Evolutionary conservation across 495 filamentous ascomycete genomes (phyloP).

Genomic region (Lasiosphaeria miniovina): DNA sequence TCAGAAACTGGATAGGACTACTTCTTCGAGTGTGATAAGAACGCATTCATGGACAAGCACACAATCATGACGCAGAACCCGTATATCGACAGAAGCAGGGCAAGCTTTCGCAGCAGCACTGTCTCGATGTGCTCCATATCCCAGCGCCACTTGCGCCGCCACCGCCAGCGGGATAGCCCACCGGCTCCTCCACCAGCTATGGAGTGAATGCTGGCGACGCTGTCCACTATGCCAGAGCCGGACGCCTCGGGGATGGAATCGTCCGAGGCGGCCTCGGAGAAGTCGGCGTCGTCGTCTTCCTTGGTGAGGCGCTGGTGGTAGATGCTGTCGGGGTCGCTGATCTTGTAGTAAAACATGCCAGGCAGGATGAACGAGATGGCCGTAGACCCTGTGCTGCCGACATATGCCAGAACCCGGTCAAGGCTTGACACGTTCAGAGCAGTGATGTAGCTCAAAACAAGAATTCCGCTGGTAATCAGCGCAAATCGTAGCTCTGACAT

Average conservation of each 20-base stretch:
- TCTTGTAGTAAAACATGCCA: conserved; percentile 97
- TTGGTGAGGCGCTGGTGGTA: conserved; percentile 81
- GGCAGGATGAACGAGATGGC: conserved; percentile 96
- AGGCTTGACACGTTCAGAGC: conserved; percentile 89
- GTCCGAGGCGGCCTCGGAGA: conserved; percentile 43
- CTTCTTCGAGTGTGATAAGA: conserved; percentile 15
- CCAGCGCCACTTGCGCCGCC: conserved; percentile 41
- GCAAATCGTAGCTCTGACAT: conserved; percentile 92
- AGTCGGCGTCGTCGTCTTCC: conserved; percentile 73
- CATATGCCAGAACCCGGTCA: conserved; percentile 88
- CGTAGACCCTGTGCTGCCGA: conserved; percentile 90
- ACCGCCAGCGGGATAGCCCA: conserved; percentile 9
- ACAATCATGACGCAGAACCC: conserved; percentile 84
- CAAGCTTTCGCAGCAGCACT: conserved; percentile 64
- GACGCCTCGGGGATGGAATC: conserved; percentile 41
- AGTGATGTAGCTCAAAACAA: conserved; percentile 78
- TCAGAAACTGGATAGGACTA: neutral
- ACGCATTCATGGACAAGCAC: conserved; percentile 75
- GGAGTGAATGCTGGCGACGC: conserved; percentile 45
- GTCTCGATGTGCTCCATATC: conserved; percentile 48
- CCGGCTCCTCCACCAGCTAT: conserved; percentile 30
- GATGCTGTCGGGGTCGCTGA: conserved; percentile 78
- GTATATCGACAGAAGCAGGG: conserved; percentile 76
- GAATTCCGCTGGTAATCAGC: conserved; percentile 77
- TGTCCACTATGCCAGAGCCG: conserved; percentile 45